Evolutionary conservation across 768 basidiomycete genomes (phyloP).

Genomic region (Naganishia antarctica): DNA sequence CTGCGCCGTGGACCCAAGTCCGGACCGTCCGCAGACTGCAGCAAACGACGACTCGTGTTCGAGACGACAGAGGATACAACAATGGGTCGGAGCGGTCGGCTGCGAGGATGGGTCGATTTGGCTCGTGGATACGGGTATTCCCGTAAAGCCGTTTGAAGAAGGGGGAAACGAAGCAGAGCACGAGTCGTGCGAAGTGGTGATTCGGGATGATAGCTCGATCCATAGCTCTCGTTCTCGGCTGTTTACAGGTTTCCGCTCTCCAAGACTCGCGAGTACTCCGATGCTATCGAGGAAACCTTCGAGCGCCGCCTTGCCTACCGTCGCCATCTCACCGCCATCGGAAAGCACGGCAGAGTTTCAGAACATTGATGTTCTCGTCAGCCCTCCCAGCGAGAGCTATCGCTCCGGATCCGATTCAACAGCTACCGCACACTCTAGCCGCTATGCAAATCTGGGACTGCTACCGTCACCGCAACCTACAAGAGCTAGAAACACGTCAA

Average conservation of each 20-base stretch:
- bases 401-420: constrained; percentile 6
- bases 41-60: background rate
- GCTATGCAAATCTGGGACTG: constrained; percentile 9
- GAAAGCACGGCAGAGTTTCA: background rate
- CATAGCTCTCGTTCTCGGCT: constrained; percentile 19
- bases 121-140: constrained; percentile 14
- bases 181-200: background rate
- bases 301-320: background rate
- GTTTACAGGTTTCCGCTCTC: constrained; percentile 14
- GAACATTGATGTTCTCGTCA: constrained; percentile 4
- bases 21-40: background rate
- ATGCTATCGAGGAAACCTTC: constrained; percentile 22
- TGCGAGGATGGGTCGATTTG: constrained; percentile 25
- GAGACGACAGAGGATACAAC: background rate
- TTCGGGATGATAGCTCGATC: constrained; percentile 16
- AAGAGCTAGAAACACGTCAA: constrained; percentile 2
- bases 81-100: constrained; percentile 15
- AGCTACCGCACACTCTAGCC: background rate
- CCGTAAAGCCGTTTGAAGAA: background rate
- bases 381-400: background rate
- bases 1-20: background rate
- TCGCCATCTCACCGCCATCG: constrained; percentile 22
- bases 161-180: background rate
- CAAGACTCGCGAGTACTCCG: background rate
- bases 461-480: constrained; percentile 5